phyloP scores from a whole-genome alignment of 129 eudicot species.

The Cynara cardunculus region DNA sequence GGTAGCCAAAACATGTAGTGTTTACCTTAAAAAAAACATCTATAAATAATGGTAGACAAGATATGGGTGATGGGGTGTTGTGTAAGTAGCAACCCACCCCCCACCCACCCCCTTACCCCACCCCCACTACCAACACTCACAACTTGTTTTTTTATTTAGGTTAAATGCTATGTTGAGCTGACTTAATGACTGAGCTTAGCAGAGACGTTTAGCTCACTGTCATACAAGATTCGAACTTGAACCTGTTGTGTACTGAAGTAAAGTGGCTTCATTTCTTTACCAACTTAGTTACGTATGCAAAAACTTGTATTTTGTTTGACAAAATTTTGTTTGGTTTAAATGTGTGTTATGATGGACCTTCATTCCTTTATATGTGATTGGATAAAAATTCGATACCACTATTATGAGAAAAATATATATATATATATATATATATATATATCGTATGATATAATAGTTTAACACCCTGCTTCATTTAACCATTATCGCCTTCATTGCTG shows the following conservation, averaged over 20 bases:
- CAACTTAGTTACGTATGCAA: too few relatives aligned
- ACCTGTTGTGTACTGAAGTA: background rate
- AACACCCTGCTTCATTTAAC: too few relatives aligned
- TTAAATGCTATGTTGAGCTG: too few relatives aligned
- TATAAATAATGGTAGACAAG: constrained; percentile 19
- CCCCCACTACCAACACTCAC: background rate
- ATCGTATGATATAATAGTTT: too few relatives aligned
- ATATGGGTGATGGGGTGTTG: constrained; percentile 12
- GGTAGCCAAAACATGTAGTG: constrained; percentile 25
- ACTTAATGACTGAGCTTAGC: background rate
- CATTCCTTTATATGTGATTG: background rate
- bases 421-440: too few relatives aligned
- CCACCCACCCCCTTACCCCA: background rate
- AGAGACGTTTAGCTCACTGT: too few relatives aligned
- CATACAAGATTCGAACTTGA: background rate
- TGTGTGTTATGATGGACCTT: background rate
- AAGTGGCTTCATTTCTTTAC: too few relatives aligned
- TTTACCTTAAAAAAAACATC: constrained; percentile 22
- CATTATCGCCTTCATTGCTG: too few relatives aligned
- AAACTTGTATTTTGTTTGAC: too few relatives aligned
- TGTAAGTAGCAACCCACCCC: constrained; percentile 10
- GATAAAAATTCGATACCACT: background rate
- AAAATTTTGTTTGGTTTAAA: too few relatives aligned
- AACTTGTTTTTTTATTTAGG: too few relatives aligned
- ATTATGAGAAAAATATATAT: background rate